A percentile compares a stretch with the other conserved stretches of the same genome.
These are phyloP conservation scores for Pelargonium australe DNA, from an alignment of 441 rosid genomes.

Conservation along the genomic window DNA sequence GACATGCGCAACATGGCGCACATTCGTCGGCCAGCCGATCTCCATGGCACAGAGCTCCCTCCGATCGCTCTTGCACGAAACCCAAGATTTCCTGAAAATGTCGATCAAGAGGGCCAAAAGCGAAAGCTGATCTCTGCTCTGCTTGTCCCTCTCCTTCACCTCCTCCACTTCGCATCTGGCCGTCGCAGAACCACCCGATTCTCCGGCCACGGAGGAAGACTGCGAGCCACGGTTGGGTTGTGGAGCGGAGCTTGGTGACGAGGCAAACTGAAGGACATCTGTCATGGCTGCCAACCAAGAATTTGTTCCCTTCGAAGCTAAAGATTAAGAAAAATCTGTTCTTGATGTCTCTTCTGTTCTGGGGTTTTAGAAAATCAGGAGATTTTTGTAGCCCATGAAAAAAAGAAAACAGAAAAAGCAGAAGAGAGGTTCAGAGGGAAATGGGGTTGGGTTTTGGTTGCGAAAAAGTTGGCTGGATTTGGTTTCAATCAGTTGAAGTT, in stretches of 20 bases:
- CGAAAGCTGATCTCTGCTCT: conserved; percentile 4
- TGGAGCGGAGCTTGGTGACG: background rate
- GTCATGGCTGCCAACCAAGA: background rate
- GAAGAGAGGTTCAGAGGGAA: background rate
- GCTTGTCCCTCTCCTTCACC: background rate
- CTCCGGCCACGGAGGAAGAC: too few species aligned
- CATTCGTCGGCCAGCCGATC: conserved; percentile 84
- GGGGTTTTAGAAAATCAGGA: background rate
- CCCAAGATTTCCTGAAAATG: conserved; percentile 69
- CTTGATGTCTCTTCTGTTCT: background rate
- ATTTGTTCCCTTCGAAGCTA: background rate
- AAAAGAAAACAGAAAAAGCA: background rate
- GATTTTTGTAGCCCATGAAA: too few species aligned
- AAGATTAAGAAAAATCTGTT: background rate
- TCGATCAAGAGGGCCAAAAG: conserved; percentile 32
- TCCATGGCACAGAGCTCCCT: conserved; percentile 46
- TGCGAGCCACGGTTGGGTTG: background rate
- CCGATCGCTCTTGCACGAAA: conserved; percentile 61
- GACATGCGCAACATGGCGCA: conserved; percentile 83
- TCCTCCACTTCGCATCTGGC: too few species aligned
- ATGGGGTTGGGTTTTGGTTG: background rate
- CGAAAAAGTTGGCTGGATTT: background rate
- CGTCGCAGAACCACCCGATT: too few species aligned
- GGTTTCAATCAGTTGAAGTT: background rate
- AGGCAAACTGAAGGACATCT: background rate